Base-by-base conservation (phyloP, 2,329 filamentous ascomycete genomes). In the Colletotrichum phormii region DNA sequence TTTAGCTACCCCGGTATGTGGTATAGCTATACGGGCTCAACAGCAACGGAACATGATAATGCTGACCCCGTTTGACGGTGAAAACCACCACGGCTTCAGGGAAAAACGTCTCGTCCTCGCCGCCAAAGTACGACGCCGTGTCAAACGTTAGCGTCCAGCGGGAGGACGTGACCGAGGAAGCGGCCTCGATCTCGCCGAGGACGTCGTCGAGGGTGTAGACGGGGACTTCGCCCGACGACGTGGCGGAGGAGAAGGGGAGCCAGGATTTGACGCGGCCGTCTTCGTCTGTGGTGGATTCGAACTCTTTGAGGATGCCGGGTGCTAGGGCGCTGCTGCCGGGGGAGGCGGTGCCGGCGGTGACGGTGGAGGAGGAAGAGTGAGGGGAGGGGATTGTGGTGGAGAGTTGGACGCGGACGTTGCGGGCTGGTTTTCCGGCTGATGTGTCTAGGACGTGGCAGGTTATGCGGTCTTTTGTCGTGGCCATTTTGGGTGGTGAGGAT, bases 381-480 rank as follows among this genome's bases (percentile, higher is more conserved):
- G 26, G 42, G 18, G 42, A n/a, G 7, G 18, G 42, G 42, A 49
- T 49, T 15, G 80, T 82, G 6, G 87, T 87, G 61, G 90, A 85
- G 26, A 95, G 89, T 67, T 88, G 90, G 70, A 95, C 93, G 75
- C 87, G 87, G 77, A 97, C 89, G 74, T 86, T 86, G 69, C 87
- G 82, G 18, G 90, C 94, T 26, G 94, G 94, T 70, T 88, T 88
- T 79, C 94, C 94, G 74, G 89, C 85, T n/a, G 91, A 89, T 12
- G 94, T 96, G 86, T 97, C 93, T 81, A 97, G 93, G 82, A 95
- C 90, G 86, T 97, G 94, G 86, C 94, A 96, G 81, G 94, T 96
- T 79, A 97, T 96, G 79, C 90, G 90, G 79, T 91, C 90, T 79
- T 89, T 90, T 54, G 66, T 63, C 26, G 67, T 37, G 1, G 70